Evolutionary conservation across 2,329 filamentous ascomycete species (phyloP).

Genomic region (Trichoderma sp.): DNA sequence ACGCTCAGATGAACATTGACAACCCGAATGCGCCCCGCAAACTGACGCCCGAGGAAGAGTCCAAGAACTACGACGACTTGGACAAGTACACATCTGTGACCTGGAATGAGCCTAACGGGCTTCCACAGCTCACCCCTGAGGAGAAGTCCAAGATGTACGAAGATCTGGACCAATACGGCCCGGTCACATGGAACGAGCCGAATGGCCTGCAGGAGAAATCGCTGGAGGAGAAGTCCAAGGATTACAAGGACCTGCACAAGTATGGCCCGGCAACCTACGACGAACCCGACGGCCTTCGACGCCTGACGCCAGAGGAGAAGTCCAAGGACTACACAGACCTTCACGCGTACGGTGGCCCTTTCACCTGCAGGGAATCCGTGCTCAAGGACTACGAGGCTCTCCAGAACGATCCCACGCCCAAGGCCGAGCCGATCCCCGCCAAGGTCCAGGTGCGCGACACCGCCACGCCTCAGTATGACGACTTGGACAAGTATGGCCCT

Average conservation of each 20-base stretch:
- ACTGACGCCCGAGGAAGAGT: conserved; percentile 39
- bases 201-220: conserved; percentile 38
- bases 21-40: conserved; percentile 35
- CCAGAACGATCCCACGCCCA: conserved; percentile 37
- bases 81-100: conserved; percentile 39
- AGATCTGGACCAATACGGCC: conserved; percentile 41
- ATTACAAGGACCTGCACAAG: conserved; percentile 47
- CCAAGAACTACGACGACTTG: conserved; percentile 46
- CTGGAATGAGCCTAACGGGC: conserved; percentile 44
- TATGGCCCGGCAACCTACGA: conserved; percentile 42
- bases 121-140: conserved; percentile 37
- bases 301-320: conserved; percentile 36
- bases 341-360: conserved; percentile 41
- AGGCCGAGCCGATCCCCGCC: conserved; percentile 44
- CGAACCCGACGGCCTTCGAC: conserved; percentile 39
- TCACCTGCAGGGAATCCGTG: conserved; percentile 40
- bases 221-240: conserved; percentile 41
- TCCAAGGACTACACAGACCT: conserved; percentile 43
- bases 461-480: conserved; percentile 44
- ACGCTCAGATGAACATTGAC: conserved; percentile 39
- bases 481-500: conserved; percentile 47
- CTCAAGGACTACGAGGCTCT: conserved; percentile 37
- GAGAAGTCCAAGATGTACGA: conserved; percentile 44
- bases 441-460: conserved; percentile 40
- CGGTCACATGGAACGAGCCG: conserved; percentile 39